phyloP scores from a whole-genome alignment of 1,284 basidiomycete genomes.

The Irpex sp. region DNA sequence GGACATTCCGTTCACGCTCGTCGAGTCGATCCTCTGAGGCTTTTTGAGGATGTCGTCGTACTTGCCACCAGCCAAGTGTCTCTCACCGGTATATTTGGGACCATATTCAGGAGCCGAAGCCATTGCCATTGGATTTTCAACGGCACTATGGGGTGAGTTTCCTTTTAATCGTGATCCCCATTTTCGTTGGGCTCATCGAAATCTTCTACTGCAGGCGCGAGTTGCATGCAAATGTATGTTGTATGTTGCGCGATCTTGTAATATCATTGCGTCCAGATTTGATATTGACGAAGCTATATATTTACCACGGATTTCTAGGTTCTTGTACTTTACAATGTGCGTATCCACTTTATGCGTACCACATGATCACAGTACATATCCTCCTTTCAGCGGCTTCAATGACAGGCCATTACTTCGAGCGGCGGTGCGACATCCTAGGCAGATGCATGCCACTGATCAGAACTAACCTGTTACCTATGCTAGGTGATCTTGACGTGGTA shows the following conservation, averaged over 20 bases:
- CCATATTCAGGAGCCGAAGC: background rate
- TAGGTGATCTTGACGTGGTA: background rate
- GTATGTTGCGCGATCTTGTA: background rate
- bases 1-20: background rate
- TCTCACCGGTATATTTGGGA: background rate
- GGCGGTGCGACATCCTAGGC: background rate
- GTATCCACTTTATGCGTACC: background rate
- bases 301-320: background rate
- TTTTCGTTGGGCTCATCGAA: background rate
- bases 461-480: background rate
- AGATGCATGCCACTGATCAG: background rate
- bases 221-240: background rate
- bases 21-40: background rate
- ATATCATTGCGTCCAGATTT: no score
- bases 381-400: background rate
- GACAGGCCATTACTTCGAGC: background rate
- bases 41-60: background rate
- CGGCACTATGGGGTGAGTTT: background rate
- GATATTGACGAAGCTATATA: no score
- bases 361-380: background rate
- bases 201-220: background rate
- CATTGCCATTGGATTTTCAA: background rate
- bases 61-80: background rate
- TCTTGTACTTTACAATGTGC: background rate
- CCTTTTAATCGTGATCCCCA: background rate